phyloP scores from a whole-genome alignment of 345 rosid genomes.

The Linum trigynum region DNA sequence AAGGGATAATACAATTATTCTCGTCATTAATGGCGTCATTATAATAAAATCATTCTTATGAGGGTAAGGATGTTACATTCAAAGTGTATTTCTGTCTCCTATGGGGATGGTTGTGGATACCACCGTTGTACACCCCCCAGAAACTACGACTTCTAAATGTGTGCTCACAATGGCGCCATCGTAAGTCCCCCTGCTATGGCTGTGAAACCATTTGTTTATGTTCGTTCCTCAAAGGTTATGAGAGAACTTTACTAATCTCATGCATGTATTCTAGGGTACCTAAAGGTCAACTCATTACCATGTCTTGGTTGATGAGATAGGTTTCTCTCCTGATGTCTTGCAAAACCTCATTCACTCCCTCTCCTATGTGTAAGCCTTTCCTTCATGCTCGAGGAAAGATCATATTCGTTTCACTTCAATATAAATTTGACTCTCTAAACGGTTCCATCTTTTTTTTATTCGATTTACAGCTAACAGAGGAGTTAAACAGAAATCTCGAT shows the following conservation, averaged over 20 bases:
- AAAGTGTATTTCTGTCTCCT: constrained; percentile 5
- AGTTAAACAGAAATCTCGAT: constrained; percentile 75
- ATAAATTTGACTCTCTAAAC: not conserved
- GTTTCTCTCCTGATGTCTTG: constrained; percentile 59
- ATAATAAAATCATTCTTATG: not conserved
- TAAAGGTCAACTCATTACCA: constrained; percentile 90
- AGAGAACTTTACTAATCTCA: not conserved
- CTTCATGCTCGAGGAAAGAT: not conserved
- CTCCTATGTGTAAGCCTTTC: constrained; percentile 67
- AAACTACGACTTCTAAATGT: constrained; percentile 84
- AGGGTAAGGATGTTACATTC: constrained; percentile 7
- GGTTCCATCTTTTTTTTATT: not conserved
- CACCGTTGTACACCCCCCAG: constrained; percentile 68
- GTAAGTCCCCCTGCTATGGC: constrained; percentile 30
- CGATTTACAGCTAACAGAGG: constrained; percentile 56
- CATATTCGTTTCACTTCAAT: constrained; percentile 2
- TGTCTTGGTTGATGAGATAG: constrained; percentile 73
- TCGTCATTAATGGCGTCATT: too few species aligned
- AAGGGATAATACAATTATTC: too few species aligned
- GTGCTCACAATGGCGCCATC: constrained; percentile 68
- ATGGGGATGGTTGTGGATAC: constrained; percentile 84
- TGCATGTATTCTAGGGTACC: constrained; percentile 44
- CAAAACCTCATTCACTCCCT: constrained; percentile 64
- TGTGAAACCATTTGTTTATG: not conserved
- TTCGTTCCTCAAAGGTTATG: not conserved